Base-by-base conservation (phyloP, 2,329 filamentous ascomycete genomes). In the Chrysoporthe deuterocubensis region DNA sequence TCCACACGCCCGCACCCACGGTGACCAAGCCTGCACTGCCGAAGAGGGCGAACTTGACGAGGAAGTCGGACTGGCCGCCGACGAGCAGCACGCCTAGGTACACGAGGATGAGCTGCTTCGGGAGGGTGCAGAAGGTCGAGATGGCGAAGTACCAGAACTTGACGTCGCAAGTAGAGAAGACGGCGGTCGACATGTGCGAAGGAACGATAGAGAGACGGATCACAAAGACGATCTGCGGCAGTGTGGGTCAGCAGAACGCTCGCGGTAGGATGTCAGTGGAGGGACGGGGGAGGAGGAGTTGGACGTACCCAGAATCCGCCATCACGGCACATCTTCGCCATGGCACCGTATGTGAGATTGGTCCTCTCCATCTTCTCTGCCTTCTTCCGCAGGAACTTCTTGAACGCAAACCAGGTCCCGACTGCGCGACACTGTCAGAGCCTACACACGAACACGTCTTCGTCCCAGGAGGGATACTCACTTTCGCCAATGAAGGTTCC, bases 81-180 rank as follows among this genome's bases (percentile, higher is more conserved):
- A 76, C 71, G 4, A 80, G 72, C 9, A 81, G 75, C 6, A 80
- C 78, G 40, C 79, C 80, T 4, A 81, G 71, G 67, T 81, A 81
- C 40, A 81, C 79, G 61, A 81, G 75, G 48, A 81, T 76, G 66
- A 81, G 76, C 69, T 81, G 79, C 70, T 81, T 81, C 3, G 80
- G 79, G 2, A 81, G 74, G 6, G 79, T 80, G 50, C 81, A 65
- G 70, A 80, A 76, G 18, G 79, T 81, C 3, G 80, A 78, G 60
- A 81, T 65, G 66, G 77, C 75, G 62, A 79, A 81, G 64, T 76
- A 71, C 78, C 79, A 80, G 72, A 81, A 81, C 59, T 76, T 77
- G 48, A 81, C 78, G 65, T 79, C 77, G 73, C 79, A 81, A 40
- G 78, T 80, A 11, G 79, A 78, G 68, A 81, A 81, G 40, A 81